A percentile compares a stretch with the other conserved stretches of the same genome.
phyloP scores from a whole-genome alignment of 2,329 filamentous ascomycete genomes.

The Sarocladium brachiariae region DNA sequence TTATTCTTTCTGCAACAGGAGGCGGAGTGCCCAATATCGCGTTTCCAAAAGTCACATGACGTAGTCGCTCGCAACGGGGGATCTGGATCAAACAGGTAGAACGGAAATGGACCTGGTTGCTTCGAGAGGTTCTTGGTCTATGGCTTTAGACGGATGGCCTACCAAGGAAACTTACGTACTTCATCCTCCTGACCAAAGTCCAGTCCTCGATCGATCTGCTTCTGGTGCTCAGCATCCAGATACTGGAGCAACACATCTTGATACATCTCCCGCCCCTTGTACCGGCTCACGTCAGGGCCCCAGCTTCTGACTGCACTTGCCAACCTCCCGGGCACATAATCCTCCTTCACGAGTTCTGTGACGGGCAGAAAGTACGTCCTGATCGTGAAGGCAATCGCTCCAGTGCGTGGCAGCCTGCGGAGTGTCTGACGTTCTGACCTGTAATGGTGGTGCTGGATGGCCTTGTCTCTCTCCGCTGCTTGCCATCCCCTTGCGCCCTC shows the following conservation, averaged over 20 bases:
- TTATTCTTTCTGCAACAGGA: too few species aligned
- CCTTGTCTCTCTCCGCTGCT: constrained; percentile 66
- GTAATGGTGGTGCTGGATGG: constrained; percentile 69
- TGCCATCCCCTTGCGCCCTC: constrained; percentile 66
- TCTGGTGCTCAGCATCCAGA: constrained; percentile 65
- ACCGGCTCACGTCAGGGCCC: constrained; percentile 68
- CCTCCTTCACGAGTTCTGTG: constrained; percentile 59
- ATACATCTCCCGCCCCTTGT: constrained; percentile 75
- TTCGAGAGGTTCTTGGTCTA: too few species aligned
- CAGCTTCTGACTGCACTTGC: constrained; percentile 76
- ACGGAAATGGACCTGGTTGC: too few species aligned
- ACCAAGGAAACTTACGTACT: constrained; percentile 56
- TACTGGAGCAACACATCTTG: constrained; percentile 67
- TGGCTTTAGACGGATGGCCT: too few species aligned
- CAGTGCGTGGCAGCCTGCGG: constrained; percentile 50
- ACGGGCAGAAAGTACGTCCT: constrained; percentile 73
- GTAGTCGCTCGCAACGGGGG: too few species aligned
- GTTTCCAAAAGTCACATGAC: too few species aligned
- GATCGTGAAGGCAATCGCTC: constrained; percentile 66
- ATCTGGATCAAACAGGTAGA: too few species aligned
- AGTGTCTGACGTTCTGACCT: constrained; percentile 69
- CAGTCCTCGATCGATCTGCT: constrained; percentile 63
- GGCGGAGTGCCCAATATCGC: too few species aligned
- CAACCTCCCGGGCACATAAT: constrained; percentile 72
- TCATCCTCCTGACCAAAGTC: constrained; percentile 56